Base-by-base conservation (phyloP, 345 rosid species). In the Pistacia atlantica region DNA sequence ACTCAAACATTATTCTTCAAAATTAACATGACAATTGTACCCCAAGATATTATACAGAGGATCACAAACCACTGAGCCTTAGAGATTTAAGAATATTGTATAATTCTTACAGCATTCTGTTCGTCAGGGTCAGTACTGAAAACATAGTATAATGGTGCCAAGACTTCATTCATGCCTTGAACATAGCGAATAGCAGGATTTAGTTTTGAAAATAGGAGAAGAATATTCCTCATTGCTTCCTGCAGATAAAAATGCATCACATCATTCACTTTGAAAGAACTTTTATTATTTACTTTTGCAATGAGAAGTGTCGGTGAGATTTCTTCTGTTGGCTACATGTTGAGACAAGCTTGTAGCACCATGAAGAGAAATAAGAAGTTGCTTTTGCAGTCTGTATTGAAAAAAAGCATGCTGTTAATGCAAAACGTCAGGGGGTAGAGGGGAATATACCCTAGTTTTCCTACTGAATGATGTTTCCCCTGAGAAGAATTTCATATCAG, bases 151-250 rank as follows among this genome's bases (percentile, higher is more conserved):
- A 91, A 69, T 61, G 96, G 93, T 14, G 93, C 92, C 87, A 91
- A 81, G 80, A 91, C 93, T 84, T 91, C 96, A 52, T 91, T 89
- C 96, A 89, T 91, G 79, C 96, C 96, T 86, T 91, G 96, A 31
- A 89, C 93, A 80, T 89, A 91, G 51, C 90, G 82, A 72, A 91
- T 89, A 16, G 88, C 93, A 14, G 95, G 95, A 84, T 91, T 91
- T 69, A 91, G 86, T 78, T 91, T 91, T 48, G 93, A 86, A 74
- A 91, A 91, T 49, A 91, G 74, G 65, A 88, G 89, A 79, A 91
- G 96, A 76, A 91, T 82, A 74, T 79, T 85, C 83, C 87, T 88
- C 93, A 91, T 89, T 76, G 93, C 86, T 83, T 83, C 88, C 96
- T 91, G 79, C 51, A 77, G 72, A 67, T 25, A 51, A 51, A 65